Evolutionary conservation across 331 rosid species (phyloP).

Genomic region (Malus hybrid): DNA sequence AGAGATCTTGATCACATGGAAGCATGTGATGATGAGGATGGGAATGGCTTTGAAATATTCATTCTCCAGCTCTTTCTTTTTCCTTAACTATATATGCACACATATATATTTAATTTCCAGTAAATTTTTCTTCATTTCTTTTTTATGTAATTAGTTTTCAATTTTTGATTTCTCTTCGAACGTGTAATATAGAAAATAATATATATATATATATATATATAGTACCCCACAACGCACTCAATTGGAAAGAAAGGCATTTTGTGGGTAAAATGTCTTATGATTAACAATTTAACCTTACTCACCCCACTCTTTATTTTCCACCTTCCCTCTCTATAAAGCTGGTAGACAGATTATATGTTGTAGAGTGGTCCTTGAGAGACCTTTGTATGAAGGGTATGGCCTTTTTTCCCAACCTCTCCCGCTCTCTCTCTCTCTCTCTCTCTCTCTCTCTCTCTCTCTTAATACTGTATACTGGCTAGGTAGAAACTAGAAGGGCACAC

Average conservation of each 20-base stretch:
- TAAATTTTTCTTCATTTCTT: neutral
- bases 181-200: slow-evolving; percentile 11
- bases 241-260: slow-evolving; percentile 50
- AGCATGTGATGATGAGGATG: slow-evolving; percentile 65
- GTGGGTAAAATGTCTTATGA: slow-evolving; percentile 34
- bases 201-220: neutral
- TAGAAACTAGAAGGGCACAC: too few relatives aligned
- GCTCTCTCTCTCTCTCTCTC: slow-evolving; percentile 6
- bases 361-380: slow-evolving; percentile 67
- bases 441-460: neutral
- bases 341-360: slow-evolving; percentile 48
- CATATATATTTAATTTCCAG: neutral
- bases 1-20: slow-evolving; percentile 73
- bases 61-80: neutral
- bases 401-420: slow-evolving; percentile 2
- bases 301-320: neutral
- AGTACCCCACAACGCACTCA: slow-evolving; percentile 78
- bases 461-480: too few relatives aligned
- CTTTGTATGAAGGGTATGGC: slow-evolving; percentile 27
- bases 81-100: neutral
- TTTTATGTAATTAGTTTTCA: neutral
- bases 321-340: slow-evolving; percentile 59
- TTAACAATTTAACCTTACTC: slow-evolving; percentile 33
- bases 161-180: slow-evolving; percentile 29
- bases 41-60: slow-evolving; percentile 25